Percentiles rank a stretch among this genome's conserved stretches.
Conservation (phyloP, 2,329 filamentous ascomycete genomes). For the Monilinia aucupariae region DNA sequence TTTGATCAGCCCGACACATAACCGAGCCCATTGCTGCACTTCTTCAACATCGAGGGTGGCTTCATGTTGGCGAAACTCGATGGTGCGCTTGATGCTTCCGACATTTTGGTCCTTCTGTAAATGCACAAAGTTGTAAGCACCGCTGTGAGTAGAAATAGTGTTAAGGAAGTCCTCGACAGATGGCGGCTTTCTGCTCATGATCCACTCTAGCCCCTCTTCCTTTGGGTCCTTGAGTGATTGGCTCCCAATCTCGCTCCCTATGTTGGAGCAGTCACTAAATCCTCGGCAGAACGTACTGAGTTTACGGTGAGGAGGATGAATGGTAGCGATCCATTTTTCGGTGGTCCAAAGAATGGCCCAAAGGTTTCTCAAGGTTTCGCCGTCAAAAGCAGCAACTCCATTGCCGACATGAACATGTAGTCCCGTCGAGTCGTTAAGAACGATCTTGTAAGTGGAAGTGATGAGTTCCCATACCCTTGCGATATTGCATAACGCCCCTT, state of each 20-base stretch:
- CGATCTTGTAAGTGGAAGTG: constrained; percentile 21
- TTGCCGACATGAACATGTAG: constrained; percentile 36
- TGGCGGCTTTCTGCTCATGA: neutral
- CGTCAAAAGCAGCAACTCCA: constrained; percentile 25
- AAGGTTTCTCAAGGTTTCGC: constrained; percentile 31
- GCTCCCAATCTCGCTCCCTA: neutral
- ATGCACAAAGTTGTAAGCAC: constrained; percentile 7
- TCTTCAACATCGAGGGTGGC: constrained; percentile 20
- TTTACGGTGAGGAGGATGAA: constrained; percentile 25
- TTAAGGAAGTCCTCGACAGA: neutral
- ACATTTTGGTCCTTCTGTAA: neutral
- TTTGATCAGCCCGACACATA: constrained; percentile 19
- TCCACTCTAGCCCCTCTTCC: neutral
- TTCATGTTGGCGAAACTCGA: constrained; percentile 31
- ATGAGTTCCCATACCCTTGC: constrained; percentile 15
- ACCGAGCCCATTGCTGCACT: constrained; percentile 22
- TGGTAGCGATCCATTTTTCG: constrained; percentile 29
- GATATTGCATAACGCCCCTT: constrained; percentile 1
- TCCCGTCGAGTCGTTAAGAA: constrained; percentile 27
- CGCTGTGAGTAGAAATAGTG: neutral
- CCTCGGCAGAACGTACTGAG: constrained; percentile 4
- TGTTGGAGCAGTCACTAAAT: neutral
- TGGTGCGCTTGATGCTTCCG: constrained; percentile 18
- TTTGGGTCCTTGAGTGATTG: neutral
- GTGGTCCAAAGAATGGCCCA: constrained; percentile 29